Base-by-base conservation (phyloP, 345 rosid species). In the Clarkia xantiana region DNA sequence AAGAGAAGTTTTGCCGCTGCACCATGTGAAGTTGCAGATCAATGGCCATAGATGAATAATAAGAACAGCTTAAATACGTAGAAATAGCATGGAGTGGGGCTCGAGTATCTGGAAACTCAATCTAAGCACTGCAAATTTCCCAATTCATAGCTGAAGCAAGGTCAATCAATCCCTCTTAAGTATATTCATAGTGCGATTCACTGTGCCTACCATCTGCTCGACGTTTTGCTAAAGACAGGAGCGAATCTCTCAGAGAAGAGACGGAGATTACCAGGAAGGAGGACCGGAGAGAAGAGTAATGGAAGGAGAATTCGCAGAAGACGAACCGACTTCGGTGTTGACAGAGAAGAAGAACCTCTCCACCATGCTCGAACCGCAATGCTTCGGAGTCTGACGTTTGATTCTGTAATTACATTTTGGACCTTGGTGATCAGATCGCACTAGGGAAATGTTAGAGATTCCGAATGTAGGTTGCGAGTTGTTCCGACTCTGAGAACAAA, bases 1-100 rank as follows among this genome's bases (percentile, higher is more conserved):
- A 47, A 89, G 48, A 43, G 97, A 85, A 42, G 95, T 85, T 60
- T 89, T 85, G 54, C 97, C 95, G 56, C 97, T 89, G 73, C 52
- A 56, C 40, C 45, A 54, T 1, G 34, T 10, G 42, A 10, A 19
- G 23, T 29, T 34, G 13, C 18, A 39, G 44, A 25, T 25, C 22
- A 48, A 50, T 41, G 49, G 29, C 18, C 14, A 53, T 40, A 14
- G 42, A 14, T 16, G 10, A 9, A 4, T 11, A 34, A 23, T 13
- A 34, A 2, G 38, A 18, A 14, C 13, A 40, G 11, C 1, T 40
- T 6, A 16, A 18, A 53, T 16, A 18, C 6, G 16, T 10, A 8
- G 13, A 23, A 15, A 15, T 13, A 10, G 40, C 29, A 17, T 15
- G 43, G 25, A 29, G 4, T 14, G 42, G 15, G 15, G 7, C 42